Evolutionary conservation across 108 stramenopile genomes (phyloP).

Genomic region (Schizochytrium sp.): DNA sequence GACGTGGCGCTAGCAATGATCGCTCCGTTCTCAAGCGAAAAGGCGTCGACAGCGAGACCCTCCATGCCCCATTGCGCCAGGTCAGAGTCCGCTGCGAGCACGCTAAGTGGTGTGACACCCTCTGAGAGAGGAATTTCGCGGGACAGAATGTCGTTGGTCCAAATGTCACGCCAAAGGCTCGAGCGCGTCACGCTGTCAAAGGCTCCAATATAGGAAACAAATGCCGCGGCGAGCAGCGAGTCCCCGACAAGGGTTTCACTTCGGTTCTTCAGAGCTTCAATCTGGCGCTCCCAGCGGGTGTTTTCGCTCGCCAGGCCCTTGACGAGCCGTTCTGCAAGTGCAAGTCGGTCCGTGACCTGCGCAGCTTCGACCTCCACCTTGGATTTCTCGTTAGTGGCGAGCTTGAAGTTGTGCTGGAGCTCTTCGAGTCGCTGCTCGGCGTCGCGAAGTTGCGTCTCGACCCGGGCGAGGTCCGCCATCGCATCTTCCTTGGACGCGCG

Average conservation of each 20-base stretch:
- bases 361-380: constrained; percentile 43
- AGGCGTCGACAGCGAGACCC: constrained; percentile 52
- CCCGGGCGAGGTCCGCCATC: neutral
- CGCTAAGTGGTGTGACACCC: constrained; percentile 27
- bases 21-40: constrained; percentile 52
- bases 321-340: constrained; percentile 50
- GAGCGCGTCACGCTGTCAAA: constrained; percentile 48
- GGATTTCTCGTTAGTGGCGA: constrained; percentile 41
- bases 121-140: constrained; percentile 36
- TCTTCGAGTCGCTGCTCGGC: constrained; percentile 40
- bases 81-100: constrained; percentile 46
- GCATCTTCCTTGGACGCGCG: constrained; percentile 25
- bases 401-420: constrained; percentile 49
- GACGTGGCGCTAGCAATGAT: constrained; percentile 32
- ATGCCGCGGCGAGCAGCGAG: constrained; percentile 45
- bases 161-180: constrained; percentile 13
- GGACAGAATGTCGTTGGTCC: constrained; percentile 18
- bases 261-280: constrained; percentile 26
- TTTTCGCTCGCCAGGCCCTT: constrained; percentile 47
- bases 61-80: constrained; percentile 50
- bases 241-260: constrained; percentile 45
- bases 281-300: constrained; percentile 42
- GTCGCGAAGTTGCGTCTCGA: neutral
- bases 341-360: constrained; percentile 34
- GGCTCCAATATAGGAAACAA: constrained; percentile 53